Base-by-base conservation (phyloP, 495 filamentous ascomycete species). In the Wilcoxina mikolae region DNA sequence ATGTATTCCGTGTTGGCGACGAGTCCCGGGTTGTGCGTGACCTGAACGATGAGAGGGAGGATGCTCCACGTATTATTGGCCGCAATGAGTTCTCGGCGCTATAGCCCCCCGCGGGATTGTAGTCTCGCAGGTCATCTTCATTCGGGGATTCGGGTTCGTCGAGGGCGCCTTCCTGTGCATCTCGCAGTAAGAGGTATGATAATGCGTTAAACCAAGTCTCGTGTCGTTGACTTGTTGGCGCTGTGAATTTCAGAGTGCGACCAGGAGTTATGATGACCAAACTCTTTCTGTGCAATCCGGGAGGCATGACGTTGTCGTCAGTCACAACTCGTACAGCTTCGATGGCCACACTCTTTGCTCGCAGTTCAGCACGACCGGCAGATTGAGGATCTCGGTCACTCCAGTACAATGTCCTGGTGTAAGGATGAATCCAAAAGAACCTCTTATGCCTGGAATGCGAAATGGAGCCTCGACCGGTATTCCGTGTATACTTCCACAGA, bases 391-490 rank as follows among this genome's bases (percentile, higher is more conserved):
- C 90, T 35, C 81, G 76, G 54, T 93, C 86, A 65, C 86, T 93
- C 91, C 91, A 98, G 72, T 98, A 98, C 54, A 98, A 68, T 0
- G 90, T 95, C 26, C 88, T 80, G 3, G 93, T 98, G 68, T 98
- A 98, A 0, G 91, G 91, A 68, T 98, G 91, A 20, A 98, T 84
- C 91, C 91, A 98, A 78, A 98, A 98, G 72, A 94, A 98, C 25
- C 91, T 81, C 29, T 85, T 79, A 66, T 98, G 91, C 42, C 91
- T 75, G 31, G 87, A 94, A 54, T 78, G 79, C 3, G 90, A 95
- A 70, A 94, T 80, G 45, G 87, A 82, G 52, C 78, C 81, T 3
- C 89, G 81, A 17, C 88, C 89, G 55, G 88, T 75, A 69, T 85
- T 93, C 57, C 93, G 82, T 0, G 90, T 96, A 68, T 98, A 98